Evolutionary conservation across 192 early-diverging fungal genomes (phyloP).

Genomic region (Coemansia sp.): DNA sequence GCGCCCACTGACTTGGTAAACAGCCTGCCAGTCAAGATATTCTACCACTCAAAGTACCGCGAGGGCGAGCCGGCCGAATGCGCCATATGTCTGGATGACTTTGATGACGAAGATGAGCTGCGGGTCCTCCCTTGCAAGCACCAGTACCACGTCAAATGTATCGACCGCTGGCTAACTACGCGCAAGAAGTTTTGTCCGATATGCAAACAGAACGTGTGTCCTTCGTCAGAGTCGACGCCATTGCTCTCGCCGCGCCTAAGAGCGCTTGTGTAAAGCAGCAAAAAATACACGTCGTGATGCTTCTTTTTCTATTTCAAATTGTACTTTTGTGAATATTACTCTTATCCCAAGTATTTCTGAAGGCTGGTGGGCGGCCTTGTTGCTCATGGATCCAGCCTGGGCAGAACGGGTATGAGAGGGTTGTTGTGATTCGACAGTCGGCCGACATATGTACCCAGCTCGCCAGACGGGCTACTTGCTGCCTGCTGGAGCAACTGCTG

Average conservation of each 20-base stretch:
- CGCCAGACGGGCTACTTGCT: constrained; percentile 32
- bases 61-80: constrained; percentile 81
- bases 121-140: constrained; percentile 84
- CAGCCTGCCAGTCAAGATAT: constrained; percentile 71
- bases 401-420: constrained; percentile 44
- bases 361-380: too few relatives aligned
- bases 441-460: constrained; percentile 43
- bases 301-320: not conserved
- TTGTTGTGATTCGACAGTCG: constrained; percentile 50
- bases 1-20: constrained; percentile 73
- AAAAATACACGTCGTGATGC: not conserved
- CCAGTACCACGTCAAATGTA: constrained; percentile 82
- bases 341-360: not conserved
- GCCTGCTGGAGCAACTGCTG: constrained; percentile 50
- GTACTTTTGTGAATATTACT: constrained; percentile 14
- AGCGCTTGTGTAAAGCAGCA: constrained; percentile 26
- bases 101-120: constrained; percentile 71
- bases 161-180: constrained; percentile 89
- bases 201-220: constrained; percentile 65
- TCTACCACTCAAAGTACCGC: constrained; percentile 57
- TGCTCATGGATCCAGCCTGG: constrained; percentile 29
- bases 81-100: constrained; percentile 93
- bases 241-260: constrained; percentile 40
- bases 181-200: constrained; percentile 79
- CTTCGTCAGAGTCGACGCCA: constrained; percentile 33